Base-by-base conservation (phyloP, 352 stramenopile species). In the Proteromonas lacertae region DNA sequence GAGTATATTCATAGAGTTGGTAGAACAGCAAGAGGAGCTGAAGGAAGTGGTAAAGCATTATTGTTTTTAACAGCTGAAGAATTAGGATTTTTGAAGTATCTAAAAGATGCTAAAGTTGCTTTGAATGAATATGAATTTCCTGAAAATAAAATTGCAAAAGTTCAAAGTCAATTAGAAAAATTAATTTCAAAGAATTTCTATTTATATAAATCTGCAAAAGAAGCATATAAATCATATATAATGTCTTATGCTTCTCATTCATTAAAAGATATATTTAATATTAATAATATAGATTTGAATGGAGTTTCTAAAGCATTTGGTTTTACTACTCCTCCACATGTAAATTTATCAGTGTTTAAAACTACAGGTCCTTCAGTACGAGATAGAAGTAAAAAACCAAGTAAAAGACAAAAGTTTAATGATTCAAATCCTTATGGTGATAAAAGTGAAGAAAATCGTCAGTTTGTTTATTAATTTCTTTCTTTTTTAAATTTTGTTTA, bases 111-210 rank as follows among this genome's bases (percentile, higher is more conserved):
- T 21, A 93, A 92, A 59, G 83, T 57, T 17, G 71, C 72, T 3
- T 57, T 96, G 14, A 93, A 94, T 52, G 86, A 97, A 59, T 97
- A 94, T 54, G 86, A 95, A 44, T 96, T 97, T 47, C 81, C 83
- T 10, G 56, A 65, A 32, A 80, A 72, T 21, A 97, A 96, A 59
- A 70, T 95, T 35, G 74, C 79, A 1, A 92, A 94, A 55, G 76
- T 95, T 34, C 69, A 93, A 52, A 75, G 61, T 31, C 82, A 95
- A 52, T 57, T 98, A 8, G 77, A 88, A 54, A 76, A 86, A 40
- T 63, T 96, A 4, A 81, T 98, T 36, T 75, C 92, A 51, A 93
- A 90, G 59, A 96, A 92, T 52, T 96, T 94, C 59, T 96, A 95
- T 48, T 55, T 98, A 31, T 82, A 96, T 61, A 86, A 84, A 44